A percentile compares a stretch with the other conserved stretches of the same genome.
Evolutionary conservation across 306 rosid species (phyloP).

Genomic region (Quercus mongolica): DNA sequence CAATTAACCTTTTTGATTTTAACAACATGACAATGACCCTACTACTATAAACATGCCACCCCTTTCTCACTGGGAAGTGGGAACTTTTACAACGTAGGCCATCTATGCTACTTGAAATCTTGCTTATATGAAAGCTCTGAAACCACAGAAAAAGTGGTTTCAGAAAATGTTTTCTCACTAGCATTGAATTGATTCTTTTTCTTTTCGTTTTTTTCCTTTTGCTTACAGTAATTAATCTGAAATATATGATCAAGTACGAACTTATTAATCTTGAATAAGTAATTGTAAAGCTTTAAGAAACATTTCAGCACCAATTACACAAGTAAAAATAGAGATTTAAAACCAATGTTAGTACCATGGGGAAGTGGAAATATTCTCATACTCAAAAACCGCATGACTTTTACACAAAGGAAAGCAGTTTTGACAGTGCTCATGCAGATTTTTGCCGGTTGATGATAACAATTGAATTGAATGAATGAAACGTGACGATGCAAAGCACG

Average conservation of each 20-base stretch:
- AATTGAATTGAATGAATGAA: conserved; percentile 25
- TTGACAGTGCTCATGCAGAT: neutral
- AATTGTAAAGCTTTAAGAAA: neutral
- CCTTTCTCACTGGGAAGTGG: too few species aligned
- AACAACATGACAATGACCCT: too few species aligned
- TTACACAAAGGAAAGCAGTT: neutral
- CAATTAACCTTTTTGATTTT: too few species aligned
- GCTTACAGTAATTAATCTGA: neutral
- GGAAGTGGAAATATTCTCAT: conserved; percentile 35
- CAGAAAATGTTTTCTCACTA: too few species aligned
- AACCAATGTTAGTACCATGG: neutral
- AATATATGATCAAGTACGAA: neutral
- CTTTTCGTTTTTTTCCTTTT: too few species aligned
- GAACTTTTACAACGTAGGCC: too few species aligned
- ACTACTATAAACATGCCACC: too few species aligned
- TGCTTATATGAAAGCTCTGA: too few species aligned
- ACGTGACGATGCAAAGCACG: conserved; percentile 65
- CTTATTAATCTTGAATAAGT: neutral
- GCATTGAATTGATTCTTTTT: too few species aligned
- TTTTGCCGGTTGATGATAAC: conserved; percentile 39
- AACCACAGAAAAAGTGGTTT: too few species aligned
- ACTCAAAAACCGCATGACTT: conserved; percentile 10
- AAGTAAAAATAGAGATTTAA: neutral
- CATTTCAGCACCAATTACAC: neutral
- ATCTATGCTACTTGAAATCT: too few species aligned